Evolutionary conservation across 306 rosid genomes (phyloP).

Genomic region (Sicyos edulis): DNA sequence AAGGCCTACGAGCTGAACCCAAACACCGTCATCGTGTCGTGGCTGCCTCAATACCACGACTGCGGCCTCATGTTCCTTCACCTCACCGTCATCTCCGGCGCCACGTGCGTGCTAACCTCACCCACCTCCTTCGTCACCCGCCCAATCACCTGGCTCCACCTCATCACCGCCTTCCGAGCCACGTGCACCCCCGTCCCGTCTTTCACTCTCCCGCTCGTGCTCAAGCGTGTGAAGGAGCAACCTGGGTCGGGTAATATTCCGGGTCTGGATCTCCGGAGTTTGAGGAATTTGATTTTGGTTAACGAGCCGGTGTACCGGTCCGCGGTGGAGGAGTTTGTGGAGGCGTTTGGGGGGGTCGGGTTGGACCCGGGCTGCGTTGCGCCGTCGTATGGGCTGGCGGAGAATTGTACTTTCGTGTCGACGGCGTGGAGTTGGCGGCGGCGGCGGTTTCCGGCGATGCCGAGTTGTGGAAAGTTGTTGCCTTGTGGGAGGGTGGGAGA

Average conservation of each 20-base stretch:
- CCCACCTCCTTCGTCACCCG: constrained; percentile 47
- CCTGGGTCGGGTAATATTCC: neutral
- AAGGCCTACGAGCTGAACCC: constrained; percentile 75
- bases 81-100: constrained; percentile 55
- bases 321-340: constrained; percentile 45
- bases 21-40: constrained; percentile 52
- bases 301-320: constrained; percentile 63
- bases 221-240: constrained; percentile 49
- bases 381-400: constrained; percentile 81
- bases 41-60: constrained; percentile 87
- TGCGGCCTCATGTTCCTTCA: constrained; percentile 80
- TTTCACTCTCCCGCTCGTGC: constrained; percentile 54
- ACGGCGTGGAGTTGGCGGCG: constrained; percentile 51
- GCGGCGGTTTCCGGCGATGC: constrained; percentile 32
- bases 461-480: constrained; percentile 49
- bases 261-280: constrained; percentile 31
- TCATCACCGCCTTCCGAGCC: constrained; percentile 53
- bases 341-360: constrained; percentile 43
- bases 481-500: constrained; percentile 52
- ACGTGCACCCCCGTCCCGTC: constrained; percentile 82
- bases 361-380: constrained; percentile 43
- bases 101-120: constrained; percentile 56
- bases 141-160: constrained; percentile 66
- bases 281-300: constrained; percentile 56
- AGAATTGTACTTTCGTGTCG: constrained; percentile 80